Percentiles rank a stretch among this genome's conserved stretches.
Conservation (phyloP, 306 rosid genomes). For the Trifolium fragiferum region DNA sequence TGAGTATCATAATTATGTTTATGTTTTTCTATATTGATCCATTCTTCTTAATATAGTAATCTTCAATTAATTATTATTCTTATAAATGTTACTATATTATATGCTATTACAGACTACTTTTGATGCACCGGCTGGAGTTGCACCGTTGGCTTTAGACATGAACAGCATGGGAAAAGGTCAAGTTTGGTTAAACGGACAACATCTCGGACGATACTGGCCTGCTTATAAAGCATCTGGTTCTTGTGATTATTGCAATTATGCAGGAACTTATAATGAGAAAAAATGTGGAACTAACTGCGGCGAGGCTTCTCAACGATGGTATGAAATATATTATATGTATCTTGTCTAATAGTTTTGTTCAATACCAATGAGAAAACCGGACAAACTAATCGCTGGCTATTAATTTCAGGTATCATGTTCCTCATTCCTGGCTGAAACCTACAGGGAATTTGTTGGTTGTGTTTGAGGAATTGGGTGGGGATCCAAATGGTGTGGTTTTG, state of each 20-base stretch:
- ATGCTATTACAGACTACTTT: conserved; percentile 72
- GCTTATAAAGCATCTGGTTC: conserved; percentile 90
- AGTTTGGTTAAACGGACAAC: conserved; percentile 86
- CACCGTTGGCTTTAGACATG: conserved; percentile 94
- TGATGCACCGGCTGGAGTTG: conserved; percentile 79
- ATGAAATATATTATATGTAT: conserved; percentile 31
- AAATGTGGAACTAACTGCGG: conserved; percentile 82
- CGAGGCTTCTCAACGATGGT: conserved; percentile 97
- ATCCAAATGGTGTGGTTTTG: conserved; percentile 83
- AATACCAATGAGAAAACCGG: conserved; percentile 16
- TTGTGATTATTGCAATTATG: conserved; percentile 71
- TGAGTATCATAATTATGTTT: conserved; percentile 53
- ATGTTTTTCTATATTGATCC: conserved; percentile 15
- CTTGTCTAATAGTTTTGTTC: conserved; percentile 26
- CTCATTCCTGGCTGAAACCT: conserved; percentile 91
- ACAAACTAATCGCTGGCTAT: conserved; percentile 22
- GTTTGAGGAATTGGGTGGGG: conserved; percentile 91
- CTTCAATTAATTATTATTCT: neutral
- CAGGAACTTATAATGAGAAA: conserved; percentile 78
- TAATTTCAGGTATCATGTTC: conserved; percentile 90
- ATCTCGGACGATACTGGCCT: conserved; percentile 94
- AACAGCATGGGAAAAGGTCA: conserved; percentile 96
- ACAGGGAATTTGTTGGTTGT: conserved; percentile 85
- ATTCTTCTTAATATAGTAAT: neutral
- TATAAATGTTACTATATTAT: neutral